Evolutionary conservation across 148 eudicot species (phyloP).

Genomic region (Drosera capensis): DNA sequence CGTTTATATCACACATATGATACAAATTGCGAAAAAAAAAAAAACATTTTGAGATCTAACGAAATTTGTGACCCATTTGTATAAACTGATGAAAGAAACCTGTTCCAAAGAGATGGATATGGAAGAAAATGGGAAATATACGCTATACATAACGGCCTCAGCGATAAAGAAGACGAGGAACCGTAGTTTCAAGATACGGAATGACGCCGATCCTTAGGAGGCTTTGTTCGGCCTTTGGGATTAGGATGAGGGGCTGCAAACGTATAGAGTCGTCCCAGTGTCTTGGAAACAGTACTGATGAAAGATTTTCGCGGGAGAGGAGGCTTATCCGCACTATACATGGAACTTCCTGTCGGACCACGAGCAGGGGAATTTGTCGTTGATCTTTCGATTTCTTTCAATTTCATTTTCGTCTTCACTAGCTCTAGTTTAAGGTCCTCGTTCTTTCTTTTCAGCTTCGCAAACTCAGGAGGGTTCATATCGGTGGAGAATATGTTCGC

Average conservation of each 20-base stretch:
- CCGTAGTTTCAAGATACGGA: slow-evolving; percentile 36
- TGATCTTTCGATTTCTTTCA: slow-evolving; percentile 46
- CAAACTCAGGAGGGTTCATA: slow-evolving; percentile 24
- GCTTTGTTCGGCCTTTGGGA: slow-evolving; percentile 26
- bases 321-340: slow-evolving; percentile 25
- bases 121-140: neutral
- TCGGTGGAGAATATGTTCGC: slow-evolving; percentile 5
- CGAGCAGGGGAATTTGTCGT: slow-evolving; percentile 7
- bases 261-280: slow-evolving; percentile 36
- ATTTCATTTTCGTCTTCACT: slow-evolving; percentile 41
- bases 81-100: too few relatives aligned
- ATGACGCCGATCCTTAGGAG: slow-evolving; percentile 40
- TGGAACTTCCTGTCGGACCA: slow-evolving; percentile 21
- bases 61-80: too few relatives aligned
- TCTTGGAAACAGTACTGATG: slow-evolving; percentile 47
- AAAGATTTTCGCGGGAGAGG: slow-evolving; percentile 54
- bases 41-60: too few relatives aligned
- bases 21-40: too few relatives aligned
- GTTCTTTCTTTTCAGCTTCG: slow-evolving; percentile 38
- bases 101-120: too few relatives aligned
- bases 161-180: neutral
- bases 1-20: too few relatives aligned
- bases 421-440: slow-evolving; percentile 75
- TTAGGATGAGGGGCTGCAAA: slow-evolving; percentile 17
- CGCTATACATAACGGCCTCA: neutral